phyloP scores from a whole-genome alignment of 805 yeast species.

The Komagataella phaffii region DNA sequence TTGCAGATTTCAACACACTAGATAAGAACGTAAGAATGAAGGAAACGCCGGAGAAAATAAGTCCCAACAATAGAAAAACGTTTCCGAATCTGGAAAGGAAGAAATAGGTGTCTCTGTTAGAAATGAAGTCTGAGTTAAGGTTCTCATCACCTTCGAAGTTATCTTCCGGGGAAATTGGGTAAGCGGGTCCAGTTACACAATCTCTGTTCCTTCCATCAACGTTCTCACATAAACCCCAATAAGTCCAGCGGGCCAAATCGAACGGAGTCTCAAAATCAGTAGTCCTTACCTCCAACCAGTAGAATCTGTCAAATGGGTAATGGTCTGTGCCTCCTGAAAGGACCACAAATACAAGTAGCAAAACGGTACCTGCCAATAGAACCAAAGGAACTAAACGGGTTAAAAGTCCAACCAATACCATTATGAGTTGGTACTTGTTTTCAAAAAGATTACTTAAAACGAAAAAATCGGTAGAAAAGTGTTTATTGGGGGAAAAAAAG shows the following conservation, averaged over 20 bases:
- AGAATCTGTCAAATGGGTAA: slow-evolving; percentile 51
- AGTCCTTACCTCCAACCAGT: slow-evolving; percentile 65
- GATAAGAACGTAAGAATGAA: slow-evolving; percentile 42
- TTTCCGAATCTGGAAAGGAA: slow-evolving; percentile 56
- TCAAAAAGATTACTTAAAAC: neutral
- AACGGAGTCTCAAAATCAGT: slow-evolving; percentile 34
- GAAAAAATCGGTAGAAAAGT: neutral
- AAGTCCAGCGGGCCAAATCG: slow-evolving; percentile 58
- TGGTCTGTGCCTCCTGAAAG: slow-evolving; percentile 49
- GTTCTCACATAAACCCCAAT: slow-evolving; percentile 62
- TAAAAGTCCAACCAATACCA: neutral
- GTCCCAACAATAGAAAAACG: slow-evolving; percentile 45
- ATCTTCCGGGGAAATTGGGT: slow-evolving; percentile 63
- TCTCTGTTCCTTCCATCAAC: slow-evolving; percentile 16
- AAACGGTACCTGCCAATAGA: slow-evolving; percentile 30
- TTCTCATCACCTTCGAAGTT: slow-evolving; percentile 43
- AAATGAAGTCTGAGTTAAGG: slow-evolving; percentile 40
- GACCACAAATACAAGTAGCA: slow-evolving; percentile 41
- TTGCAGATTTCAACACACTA: slow-evolving; percentile 40
- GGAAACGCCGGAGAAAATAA: slow-evolving; percentile 51
- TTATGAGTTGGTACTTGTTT: neutral
- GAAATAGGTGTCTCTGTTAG: slow-evolving; percentile 42
- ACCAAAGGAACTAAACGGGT: slow-evolving; percentile 23
- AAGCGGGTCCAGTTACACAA: slow-evolving; percentile 43
- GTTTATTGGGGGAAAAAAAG: neutral